Evolutionary conservation across 305 asterid genomes (phyloP).

Genomic region (Petunia hybrid): DNA sequence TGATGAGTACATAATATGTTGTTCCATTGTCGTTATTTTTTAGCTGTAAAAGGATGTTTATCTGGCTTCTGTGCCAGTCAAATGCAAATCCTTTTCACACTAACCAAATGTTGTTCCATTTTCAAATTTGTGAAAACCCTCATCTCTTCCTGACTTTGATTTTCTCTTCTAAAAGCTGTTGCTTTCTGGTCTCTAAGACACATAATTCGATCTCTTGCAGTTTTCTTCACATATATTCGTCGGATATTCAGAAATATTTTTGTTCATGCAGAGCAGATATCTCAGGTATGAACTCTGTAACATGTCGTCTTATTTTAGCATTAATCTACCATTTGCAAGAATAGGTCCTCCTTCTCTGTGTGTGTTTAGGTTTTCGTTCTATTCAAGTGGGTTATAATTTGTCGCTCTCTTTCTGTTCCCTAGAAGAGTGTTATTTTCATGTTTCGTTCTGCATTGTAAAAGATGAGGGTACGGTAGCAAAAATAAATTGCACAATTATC

Average conservation of each 20-base stretch:
- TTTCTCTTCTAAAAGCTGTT: not conserved
- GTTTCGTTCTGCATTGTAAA: not conserved
- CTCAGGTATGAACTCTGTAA: slow-evolving; percentile 62
- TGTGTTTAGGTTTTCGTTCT: not conserved
- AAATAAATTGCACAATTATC: not conserved
- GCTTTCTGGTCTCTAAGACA: slow-evolving; percentile 26
- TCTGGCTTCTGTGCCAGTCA: not conserved
- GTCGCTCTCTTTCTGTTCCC: not conserved
- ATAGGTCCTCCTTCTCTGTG: not conserved
- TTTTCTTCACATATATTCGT: slow-evolving; percentile 76
- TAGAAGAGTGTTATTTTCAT: not conserved
- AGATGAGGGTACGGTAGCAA: not conserved
- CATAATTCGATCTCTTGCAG: slow-evolving; percentile 52
- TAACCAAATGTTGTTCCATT: slow-evolving; percentile 16
- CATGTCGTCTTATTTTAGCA: not conserved
- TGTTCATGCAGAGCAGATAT: slow-evolving; percentile 82
- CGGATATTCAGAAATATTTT: slow-evolving; percentile 89
- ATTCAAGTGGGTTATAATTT: not conserved
- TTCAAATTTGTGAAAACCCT: slow-evolving; percentile 15
- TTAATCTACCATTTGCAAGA: not conserved
- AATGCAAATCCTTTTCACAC: slow-evolving; percentile 6
- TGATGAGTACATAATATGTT: not conserved
- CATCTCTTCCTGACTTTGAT: not conserved
- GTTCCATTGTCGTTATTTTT: not conserved
- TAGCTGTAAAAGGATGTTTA: not conserved